Conservation (phyloP, 768 basidiomycete genomes). For the Xerocomellus amylosporus region DNA sequence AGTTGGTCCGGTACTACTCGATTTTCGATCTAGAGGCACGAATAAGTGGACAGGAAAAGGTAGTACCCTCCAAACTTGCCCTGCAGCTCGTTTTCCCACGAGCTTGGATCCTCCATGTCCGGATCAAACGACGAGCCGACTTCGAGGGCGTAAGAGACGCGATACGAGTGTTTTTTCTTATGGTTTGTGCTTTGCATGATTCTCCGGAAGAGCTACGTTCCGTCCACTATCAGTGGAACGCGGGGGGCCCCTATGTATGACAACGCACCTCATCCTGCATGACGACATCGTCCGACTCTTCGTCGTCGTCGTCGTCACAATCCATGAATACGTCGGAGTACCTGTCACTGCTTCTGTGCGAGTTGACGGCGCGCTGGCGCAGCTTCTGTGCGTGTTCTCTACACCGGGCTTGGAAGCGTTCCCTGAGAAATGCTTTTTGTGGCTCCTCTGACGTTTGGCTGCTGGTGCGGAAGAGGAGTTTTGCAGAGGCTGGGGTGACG, state of each 20-base stretch:
- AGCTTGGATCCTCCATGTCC: constrained; percentile 56
- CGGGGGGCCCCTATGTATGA: background rate
- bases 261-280: constrained; percentile 58
- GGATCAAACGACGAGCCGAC: constrained; percentile 80
- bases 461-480: constrained; percentile 14
- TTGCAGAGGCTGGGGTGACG: constrained; percentile 2
- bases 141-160: constrained; percentile 61
- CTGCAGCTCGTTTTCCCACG: constrained; percentile 59
- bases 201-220: constrained; percentile 57
- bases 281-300: constrained; percentile 56
- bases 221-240: constrained; percentile 9
- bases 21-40: background rate
- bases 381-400: constrained; percentile 59
- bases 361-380: constrained; percentile 45
- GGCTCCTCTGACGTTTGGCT: constrained; percentile 39
- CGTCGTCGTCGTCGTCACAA: constrained; percentile 46
- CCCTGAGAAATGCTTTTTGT: constrained; percentile 54
- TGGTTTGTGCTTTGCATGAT: constrained; percentile 56
- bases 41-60: constrained; percentile 1
- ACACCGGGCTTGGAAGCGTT: constrained; percentile 60
- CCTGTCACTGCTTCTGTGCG: constrained; percentile 45
- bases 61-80: constrained; percentile 30
- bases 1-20: constrained; percentile 21
- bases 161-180: constrained; percentile 51
- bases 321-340: constrained; percentile 47